Conservation (phyloP, 2,329 filamentous ascomycete genomes). For the Pezicula radicicola region DNA sequence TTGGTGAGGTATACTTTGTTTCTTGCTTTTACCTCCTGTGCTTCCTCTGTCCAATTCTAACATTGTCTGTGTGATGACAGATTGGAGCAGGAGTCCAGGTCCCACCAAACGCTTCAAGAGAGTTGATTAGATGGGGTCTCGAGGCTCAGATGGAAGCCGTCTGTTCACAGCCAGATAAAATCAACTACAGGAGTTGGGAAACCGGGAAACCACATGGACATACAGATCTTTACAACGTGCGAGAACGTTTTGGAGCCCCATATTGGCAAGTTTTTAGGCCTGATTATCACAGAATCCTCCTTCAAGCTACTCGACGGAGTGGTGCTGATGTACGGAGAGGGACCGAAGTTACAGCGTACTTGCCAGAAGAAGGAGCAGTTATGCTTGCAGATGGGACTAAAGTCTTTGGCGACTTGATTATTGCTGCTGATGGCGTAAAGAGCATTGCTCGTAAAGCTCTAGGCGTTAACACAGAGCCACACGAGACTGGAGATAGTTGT, state of each 20-base stretch:
- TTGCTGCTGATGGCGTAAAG: constrained; percentile 30
- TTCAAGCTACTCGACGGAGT: constrained; percentile 17
- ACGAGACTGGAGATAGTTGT: not conserved
- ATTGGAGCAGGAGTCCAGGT: constrained; percentile 20
- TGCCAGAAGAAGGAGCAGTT: constrained; percentile 13
- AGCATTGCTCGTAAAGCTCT: constrained; percentile 1
- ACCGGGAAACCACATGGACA: constrained; percentile 27
- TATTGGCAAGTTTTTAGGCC: constrained; percentile 31
- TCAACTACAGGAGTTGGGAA: constrained; percentile 26
- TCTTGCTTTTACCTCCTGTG: constrained; percentile 22
- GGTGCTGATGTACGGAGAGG: constrained; percentile 16
- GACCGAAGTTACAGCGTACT: constrained; percentile 15
- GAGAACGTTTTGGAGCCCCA: constrained; percentile 18
- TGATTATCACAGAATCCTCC: constrained; percentile 27
- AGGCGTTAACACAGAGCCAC: not conserved
- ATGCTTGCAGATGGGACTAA: constrained; percentile 18
- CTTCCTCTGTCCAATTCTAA: no score
- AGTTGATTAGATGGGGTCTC: constrained; percentile 3
- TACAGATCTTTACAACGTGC: constrained; percentile 22
- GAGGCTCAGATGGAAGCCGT: constrained; percentile 9
- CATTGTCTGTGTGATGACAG: constrained; percentile 9
- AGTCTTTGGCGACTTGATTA: constrained; percentile 26
- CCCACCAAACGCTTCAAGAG: constrained; percentile 2
- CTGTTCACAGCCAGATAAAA: constrained; percentile 8
- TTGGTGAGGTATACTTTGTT: constrained; percentile 34